phyloP scores from a whole-genome alignment of 768 basidiomycete genomes.

The Gloeophyllum trabeum region DNA sequence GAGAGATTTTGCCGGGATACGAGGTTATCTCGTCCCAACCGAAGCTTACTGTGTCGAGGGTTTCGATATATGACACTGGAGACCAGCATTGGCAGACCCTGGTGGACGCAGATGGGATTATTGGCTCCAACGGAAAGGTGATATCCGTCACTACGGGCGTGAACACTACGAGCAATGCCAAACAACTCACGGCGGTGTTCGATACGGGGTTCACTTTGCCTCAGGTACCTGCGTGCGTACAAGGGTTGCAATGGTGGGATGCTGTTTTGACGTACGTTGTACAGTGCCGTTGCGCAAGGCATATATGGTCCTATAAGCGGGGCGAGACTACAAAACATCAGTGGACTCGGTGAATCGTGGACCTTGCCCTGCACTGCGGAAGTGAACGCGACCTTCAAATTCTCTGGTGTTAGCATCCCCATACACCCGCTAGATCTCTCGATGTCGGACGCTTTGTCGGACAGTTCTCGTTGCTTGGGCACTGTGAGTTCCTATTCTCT shows the following conservation, averaged over 20 bases:
- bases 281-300: slow-evolving; percentile 40
- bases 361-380: slow-evolving; percentile 50
- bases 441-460: slow-evolving; percentile 11
- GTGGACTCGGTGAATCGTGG: slow-evolving; percentile 38
- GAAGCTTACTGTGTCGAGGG: slow-evolving; percentile 33
- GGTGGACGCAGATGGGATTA: slow-evolving; percentile 49
- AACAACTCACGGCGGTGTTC: slow-evolving; percentile 46
- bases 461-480: slow-evolving; percentile 24
- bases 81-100: slow-evolving; percentile 59
- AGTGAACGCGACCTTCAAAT: slow-evolving; percentile 55
- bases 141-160: slow-evolving; percentile 37
- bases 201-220: slow-evolving; percentile 42
- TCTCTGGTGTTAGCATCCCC: slow-evolving; percentile 43
- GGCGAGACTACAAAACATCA: slow-evolving; percentile 32
- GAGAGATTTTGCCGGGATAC: slow-evolving; percentile 41
- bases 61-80: slow-evolving; percentile 18
- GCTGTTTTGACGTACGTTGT: slow-evolving; percentile 7
- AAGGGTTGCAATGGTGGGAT: slow-evolving; percentile 4
- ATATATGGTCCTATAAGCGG: slow-evolving; percentile 48
- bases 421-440: slow-evolving; percentile 59
- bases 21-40: slow-evolving; percentile 37
- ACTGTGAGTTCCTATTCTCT: slow-evolving; percentile 23
- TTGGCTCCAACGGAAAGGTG: slow-evolving; percentile 45
- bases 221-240: not conserved
- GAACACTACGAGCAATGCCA: slow-evolving; percentile 23